Percentiles rank a stretch among this genome's conserved stretches.
Evolutionary conservation across 78 protist species (phyloP).

Genomic region (Capsaspora owczarzaki): DNA sequence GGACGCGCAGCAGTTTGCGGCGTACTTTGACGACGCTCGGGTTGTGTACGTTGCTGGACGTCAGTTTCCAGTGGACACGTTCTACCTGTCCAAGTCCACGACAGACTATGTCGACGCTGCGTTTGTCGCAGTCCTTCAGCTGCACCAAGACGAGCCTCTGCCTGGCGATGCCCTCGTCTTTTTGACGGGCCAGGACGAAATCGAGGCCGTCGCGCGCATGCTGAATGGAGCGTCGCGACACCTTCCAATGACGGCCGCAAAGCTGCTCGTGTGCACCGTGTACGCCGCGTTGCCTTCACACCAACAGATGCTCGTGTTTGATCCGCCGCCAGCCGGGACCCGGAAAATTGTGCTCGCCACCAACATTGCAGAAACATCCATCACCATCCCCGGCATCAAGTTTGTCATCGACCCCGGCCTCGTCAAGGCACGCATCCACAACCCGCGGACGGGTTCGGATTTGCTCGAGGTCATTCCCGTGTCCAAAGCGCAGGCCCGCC

Average conservation of each 20-base stretch:
- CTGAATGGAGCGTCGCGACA: constrained; percentile 38
- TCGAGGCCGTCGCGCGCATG: constrained; percentile 44
- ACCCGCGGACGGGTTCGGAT: constrained; percentile 93
- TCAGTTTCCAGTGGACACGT: constrained; percentile 42
- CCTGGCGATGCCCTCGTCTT: constrained; percentile 97
- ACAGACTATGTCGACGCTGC: constrained; percentile 87
- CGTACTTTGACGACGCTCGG: constrained; percentile 77
- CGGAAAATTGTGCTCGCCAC: constrained; percentile 87
- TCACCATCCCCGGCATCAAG: constrained; percentile 90
- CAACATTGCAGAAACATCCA: constrained; percentile 91
- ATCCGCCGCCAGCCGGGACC: constrained; percentile 18
- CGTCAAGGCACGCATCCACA: constrained; percentile 82
- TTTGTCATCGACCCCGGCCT: constrained; percentile 91
- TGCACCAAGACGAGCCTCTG: neutral
- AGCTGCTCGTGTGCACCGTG: constrained; percentile 45
- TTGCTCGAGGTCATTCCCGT: constrained; percentile 65
- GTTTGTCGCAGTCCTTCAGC: constrained; percentile 55
- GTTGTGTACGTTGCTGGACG: constrained; percentile 35
- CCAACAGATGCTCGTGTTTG: constrained; percentile 57
- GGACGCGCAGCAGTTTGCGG: constrained; percentile 87
- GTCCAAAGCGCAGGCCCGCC: constrained; percentile 88
- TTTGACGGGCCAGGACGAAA: constrained; percentile 99
- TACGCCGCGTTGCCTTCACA: constrained; percentile 89
- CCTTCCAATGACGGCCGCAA: neutral
- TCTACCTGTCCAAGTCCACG: neutral